Base-by-base conservation (phyloP, 306 rosid species). In the Gastrolobium bilobum region DNA sequence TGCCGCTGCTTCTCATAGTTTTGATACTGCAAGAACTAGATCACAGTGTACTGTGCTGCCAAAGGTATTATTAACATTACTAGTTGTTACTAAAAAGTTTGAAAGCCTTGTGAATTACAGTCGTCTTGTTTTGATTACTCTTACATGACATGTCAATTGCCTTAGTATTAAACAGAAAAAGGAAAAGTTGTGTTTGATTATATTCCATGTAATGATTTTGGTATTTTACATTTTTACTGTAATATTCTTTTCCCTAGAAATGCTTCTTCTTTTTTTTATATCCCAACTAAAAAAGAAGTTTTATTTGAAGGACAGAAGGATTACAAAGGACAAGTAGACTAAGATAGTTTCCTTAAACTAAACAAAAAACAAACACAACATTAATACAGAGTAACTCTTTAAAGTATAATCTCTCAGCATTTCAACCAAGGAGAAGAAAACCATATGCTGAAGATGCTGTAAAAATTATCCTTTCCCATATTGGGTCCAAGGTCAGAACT, bases 1-100 rank as follows among this genome's bases (percentile, higher is more conserved):
- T 40, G 99, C 92, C 6, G 98, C 97, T 79, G 98, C 94, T 84
- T 92, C 99, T 83, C 99, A 92, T 81, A 76, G 96, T 84, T 95
- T 95, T 51, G 99, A 95, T 87, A 92, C 97, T 34, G 87, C 99
- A 66, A 91, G 87, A 71, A 90, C 88, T 75, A 90, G 97, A 84
- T 87, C 93, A 44, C 92, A 86, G 61, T 92, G 97, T 71, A 83
- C 77, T 5, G 97, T 95, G 79, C 71, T 91, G 11, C 93, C 99
- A 35, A 95, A 91, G 99, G 99, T 94, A 68, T 42, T 94, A 68
- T 42, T 39, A 33, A 43, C 37, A 53, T 39, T 71, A 26, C 44
- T 76, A 42, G 15, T 4, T 20, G 10, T 50, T 69, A 20, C 52
- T 60, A 14, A 35, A 71, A 75, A 46, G 38, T 76, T 77, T 59